Percentiles rank a stretch among this genome's conserved stretches.
phyloP scores from a whole-genome alignment of 345 rosid genomes.

The Hirschfeldia incana region DNA sequence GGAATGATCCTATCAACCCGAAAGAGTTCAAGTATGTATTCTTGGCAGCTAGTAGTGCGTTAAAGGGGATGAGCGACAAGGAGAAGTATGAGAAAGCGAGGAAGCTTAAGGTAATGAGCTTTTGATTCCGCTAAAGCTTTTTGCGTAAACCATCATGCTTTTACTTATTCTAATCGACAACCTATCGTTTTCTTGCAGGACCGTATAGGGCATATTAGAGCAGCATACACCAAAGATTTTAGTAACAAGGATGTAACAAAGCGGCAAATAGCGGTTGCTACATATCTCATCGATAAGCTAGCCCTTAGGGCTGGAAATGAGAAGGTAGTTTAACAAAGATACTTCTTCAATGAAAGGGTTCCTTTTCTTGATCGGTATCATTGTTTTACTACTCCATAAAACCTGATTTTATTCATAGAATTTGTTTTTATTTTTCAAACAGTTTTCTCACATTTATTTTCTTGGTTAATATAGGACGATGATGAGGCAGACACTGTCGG shows the following conservation, averaged over 20 bases:
- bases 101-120: conserved; percentile 67
- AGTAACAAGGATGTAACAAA: conserved; percentile 64
- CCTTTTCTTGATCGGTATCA: neutral
- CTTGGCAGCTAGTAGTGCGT: conserved; percentile 96
- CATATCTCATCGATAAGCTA: conserved; percentile 93
- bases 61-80: conserved; percentile 98
- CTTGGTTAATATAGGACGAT: conserved; percentile 64
- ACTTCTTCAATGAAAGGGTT: neutral
- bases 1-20: conserved; percentile 98
- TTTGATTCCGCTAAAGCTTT: conserved; percentile 12
- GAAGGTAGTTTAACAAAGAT: conserved; percentile 59
- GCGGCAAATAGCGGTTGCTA: conserved; percentile 94
- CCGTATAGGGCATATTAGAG: conserved; percentile 71
- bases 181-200: conserved; percentile 48
- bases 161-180: conserved; percentile 3
- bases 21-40: conserved; percentile 94
- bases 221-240: conserved; percentile 87
- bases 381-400: neutral
- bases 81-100: conserved; percentile 99
- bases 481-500: conserved; percentile 99
- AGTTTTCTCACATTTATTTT: conserved; percentile 7
- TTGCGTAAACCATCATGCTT: conserved; percentile 6
- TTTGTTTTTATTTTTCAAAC: conserved; percentile 1
- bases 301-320: conserved; percentile 99
- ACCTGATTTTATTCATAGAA: neutral